Percentiles rank a stretch among this genome's conserved stretches.
Evolutionary conservation across 345 rosid species (phyloP).

Genomic region (Citrus reticulata): DNA sequence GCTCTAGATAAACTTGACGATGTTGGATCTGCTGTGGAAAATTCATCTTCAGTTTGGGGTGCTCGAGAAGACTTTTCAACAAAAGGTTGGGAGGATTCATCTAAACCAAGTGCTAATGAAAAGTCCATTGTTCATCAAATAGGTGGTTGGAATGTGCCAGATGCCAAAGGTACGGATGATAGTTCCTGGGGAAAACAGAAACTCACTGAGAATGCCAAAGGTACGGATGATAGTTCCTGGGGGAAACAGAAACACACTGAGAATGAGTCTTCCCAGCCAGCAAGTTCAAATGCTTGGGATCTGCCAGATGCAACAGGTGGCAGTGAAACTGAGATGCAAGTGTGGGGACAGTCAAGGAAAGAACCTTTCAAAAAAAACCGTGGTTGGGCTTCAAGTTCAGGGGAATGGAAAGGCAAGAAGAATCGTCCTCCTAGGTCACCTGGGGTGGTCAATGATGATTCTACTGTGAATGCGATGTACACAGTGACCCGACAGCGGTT

Average conservation of each 20-base stretch:
- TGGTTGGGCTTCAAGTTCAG: slow-evolving; percentile 46
- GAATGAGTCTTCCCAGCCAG: slow-evolving; percentile 30
- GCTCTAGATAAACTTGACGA: slow-evolving; percentile 11
- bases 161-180: neutral
- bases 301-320: slow-evolving; percentile 19
- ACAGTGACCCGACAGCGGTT: slow-evolving; percentile 66
- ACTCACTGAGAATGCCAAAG: slow-evolving; percentile 17
- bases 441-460: slow-evolving; percentile 29
- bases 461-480: slow-evolving; percentile 30
- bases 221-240: slow-evolving; percentile 6
- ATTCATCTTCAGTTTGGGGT: slow-evolving; percentile 17
- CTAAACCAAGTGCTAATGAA: slow-evolving; percentile 23
- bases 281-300: slow-evolving; percentile 37
- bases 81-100: slow-evolving; percentile 6
- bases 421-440: slow-evolving; percentile 47
- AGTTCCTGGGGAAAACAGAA: slow-evolving; percentile 23
- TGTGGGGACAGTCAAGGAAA: slow-evolving; percentile 41
- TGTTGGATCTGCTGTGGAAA: slow-evolving; percentile 11
- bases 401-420: slow-evolving; percentile 62
- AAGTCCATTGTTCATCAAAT: neutral
- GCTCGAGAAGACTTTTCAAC: slow-evolving; percentile 4
- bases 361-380: slow-evolving; percentile 37
- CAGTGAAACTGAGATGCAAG: slow-evolving; percentile 25
- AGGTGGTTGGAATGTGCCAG: neutral
- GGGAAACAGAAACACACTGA: slow-evolving; percentile 19